A percentile compares a stretch with the other conserved stretches of the same genome.
Conservation (phyloP, 257 asterid genomes). For the Ilex aquifolium region DNA sequence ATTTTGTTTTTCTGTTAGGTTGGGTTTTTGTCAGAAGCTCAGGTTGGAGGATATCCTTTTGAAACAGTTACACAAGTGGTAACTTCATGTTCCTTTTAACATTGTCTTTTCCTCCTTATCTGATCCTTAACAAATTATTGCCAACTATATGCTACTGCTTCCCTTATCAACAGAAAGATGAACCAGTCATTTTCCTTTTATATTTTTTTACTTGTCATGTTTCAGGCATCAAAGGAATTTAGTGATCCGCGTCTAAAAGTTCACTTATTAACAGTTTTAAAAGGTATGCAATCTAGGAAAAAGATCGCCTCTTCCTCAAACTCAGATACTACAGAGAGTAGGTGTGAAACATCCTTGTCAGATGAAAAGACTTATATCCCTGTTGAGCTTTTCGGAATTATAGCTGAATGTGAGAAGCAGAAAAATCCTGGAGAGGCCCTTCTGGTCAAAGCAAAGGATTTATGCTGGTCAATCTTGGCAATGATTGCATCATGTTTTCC, state of each 20-base stretch:
- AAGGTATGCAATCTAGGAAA: conserved; percentile 71
- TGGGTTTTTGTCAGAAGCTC: conserved; percentile 96
- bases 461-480: conserved; percentile 96
- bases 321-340: conserved; percentile 41
- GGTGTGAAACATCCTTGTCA: conserved; percentile 32
- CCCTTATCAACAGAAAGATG: conserved; percentile 7
- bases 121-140: background rate
- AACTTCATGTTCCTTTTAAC: conserved; percentile 23
- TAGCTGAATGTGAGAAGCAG: conserved; percentile 86
- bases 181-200: conserved; percentile 17
- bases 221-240: conserved; percentile 85
- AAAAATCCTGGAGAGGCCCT: conserved; percentile 90
- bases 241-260: conserved; percentile 70
- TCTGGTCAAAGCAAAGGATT: conserved; percentile 86
- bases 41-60: conserved; percentile 76
- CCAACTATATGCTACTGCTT: conserved; percentile 5
- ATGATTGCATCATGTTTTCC: conserved; percentile 94
- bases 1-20: conserved; percentile 43
- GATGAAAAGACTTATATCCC: conserved; percentile 57
- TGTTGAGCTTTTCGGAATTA: conserved; percentile 82
- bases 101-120: conserved; percentile 8
- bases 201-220: conserved; percentile 21
- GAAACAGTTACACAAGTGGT: conserved; percentile 86
- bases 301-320: conserved; percentile 40
- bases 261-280: conserved; percentile 85